These are phyloP conservation scores for Sporisorium scitamineum DNA, from an alignment of 1,284 basidiomycete species.

Conservation along the genomic window DNA sequence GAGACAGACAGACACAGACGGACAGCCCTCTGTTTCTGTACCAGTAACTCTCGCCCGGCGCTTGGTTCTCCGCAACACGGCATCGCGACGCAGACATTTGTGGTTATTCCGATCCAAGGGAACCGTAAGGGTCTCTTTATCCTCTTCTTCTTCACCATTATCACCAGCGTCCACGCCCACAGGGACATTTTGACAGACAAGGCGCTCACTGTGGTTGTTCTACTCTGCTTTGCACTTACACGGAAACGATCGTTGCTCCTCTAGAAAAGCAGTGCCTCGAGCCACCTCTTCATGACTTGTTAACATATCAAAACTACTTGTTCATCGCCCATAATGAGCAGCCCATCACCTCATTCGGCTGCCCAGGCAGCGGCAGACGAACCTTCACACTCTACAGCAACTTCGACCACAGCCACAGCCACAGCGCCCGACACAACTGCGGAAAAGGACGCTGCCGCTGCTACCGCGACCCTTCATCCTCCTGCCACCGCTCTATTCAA, in stretches of 20 bases:
- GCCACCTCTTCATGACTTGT: background rate
- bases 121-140: background rate
- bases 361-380: slow-evolving; percentile 6
- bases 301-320: background rate
- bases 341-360: slow-evolving; percentile 15
- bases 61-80: background rate
- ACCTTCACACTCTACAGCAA: background rate
- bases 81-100: slow-evolving; percentile 1
- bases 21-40: background rate
- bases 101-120: too few species aligned
- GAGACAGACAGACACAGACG: background rate
- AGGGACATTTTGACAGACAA: background rate
- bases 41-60: background rate
- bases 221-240: background rate
- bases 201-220: background rate
- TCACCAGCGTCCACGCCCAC: background rate
- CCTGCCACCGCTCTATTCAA: slow-evolving; percentile 17
- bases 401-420: slow-evolving; percentile 2
- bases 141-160: background rate
- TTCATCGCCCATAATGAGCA: slow-evolving; percentile 23
- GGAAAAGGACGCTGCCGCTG: slow-evolving; percentile 2
- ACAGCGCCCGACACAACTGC: background rate
- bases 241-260: background rate
- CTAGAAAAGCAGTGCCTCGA: background rate
- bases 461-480: slow-evolving; percentile 6